Percentiles rank a stretch among this genome's conserved stretches.
phyloP scores from a whole-genome alignment of 169 alveolate species.

The Plasmodium gallinaceum region DNA sequence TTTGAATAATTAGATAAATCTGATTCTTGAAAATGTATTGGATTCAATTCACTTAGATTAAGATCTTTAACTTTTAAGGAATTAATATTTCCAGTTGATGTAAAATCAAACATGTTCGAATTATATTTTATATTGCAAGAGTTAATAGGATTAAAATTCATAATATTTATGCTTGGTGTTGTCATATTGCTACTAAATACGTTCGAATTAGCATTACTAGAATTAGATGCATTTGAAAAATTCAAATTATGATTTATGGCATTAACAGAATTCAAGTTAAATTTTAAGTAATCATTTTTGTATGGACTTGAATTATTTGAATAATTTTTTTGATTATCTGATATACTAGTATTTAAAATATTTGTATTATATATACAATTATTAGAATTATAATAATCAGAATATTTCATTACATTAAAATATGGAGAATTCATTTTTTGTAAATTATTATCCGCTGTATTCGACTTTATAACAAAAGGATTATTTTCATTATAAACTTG shows the following conservation, averaged over 20 bases:
- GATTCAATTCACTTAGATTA: constrained; percentile 24
- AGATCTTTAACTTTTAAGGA: constrained; percentile 14
- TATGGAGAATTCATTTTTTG: constrained; percentile 18
- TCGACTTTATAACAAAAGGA: constrained; percentile 20
- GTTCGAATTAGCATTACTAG: constrained; percentile 35
- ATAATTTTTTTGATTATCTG: constrained; percentile 40
- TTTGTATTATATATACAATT: constrained; percentile 26
- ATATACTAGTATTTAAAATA: constrained; percentile 42
- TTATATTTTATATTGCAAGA: constrained; percentile 15
- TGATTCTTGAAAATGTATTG: constrained; percentile 35
- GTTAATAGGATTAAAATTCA: constrained; percentile 43
- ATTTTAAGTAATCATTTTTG: constrained; percentile 52
- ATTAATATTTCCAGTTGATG: constrained; percentile 24
- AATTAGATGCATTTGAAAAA: constrained; percentile 45
- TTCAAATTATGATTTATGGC: constrained; percentile 25
- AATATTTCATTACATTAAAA: constrained; percentile 57
- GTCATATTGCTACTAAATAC: constrained; percentile 37
- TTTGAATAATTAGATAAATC: constrained; percentile 50
- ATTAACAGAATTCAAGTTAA: constrained; percentile 25
- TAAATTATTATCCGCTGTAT: constrained; percentile 35
- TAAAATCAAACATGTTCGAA: constrained; percentile 37
- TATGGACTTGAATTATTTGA: constrained; percentile 44
- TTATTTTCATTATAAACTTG: constrained; percentile 33
- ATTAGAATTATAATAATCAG: constrained; percentile 44
- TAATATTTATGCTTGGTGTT: constrained; percentile 30